phyloP scores from a whole-genome alignment of 768 basidiomycete species.

The Hydnum rufescens region DNA sequence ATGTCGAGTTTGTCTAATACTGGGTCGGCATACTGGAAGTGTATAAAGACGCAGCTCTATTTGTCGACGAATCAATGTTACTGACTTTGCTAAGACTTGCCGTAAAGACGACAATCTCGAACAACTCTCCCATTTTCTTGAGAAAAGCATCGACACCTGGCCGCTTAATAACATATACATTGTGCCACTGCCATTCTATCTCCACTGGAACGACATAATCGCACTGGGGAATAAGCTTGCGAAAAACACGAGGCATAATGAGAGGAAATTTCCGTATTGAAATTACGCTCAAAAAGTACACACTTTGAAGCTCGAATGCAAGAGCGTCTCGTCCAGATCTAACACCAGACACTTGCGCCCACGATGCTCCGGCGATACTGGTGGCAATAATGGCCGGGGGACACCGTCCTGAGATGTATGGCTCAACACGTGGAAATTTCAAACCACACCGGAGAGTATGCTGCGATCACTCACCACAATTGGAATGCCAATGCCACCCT shows the following conservation, averaged over 20 bases:
- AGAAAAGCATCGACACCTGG: conserved; percentile 96
- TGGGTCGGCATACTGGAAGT: conserved; percentile 84
- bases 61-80: conserved; percentile 5
- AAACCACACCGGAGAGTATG: conserved; percentile 35
- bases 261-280: neutral
- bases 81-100: conserved; percentile 90
- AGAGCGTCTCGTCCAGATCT: conserved; percentile 91
- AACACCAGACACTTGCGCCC: conserved; percentile 92
- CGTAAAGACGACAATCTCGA: conserved; percentile 95
- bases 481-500: conserved; percentile 89
- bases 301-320: conserved; percentile 98
- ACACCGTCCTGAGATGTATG: conserved; percentile 45
- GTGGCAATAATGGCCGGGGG: conserved; percentile 74
- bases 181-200: conserved; percentile 96
- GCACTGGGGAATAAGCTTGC: conserved; percentile 74
- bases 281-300: conserved; percentile 8
- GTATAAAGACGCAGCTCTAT: conserved; percentile 8
- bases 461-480: conserved; percentile 45
- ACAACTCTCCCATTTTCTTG: conserved; percentile 96
- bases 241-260: neutral
- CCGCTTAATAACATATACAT: conserved; percentile 96
- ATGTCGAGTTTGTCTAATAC: conserved; percentile 93
- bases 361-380: conserved; percentile 53
- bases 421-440: conserved; percentile 16
- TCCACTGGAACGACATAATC: conserved; percentile 99